Conservation (phyloP, 148 eudicot species). For the Bassia scoparia region DNA sequence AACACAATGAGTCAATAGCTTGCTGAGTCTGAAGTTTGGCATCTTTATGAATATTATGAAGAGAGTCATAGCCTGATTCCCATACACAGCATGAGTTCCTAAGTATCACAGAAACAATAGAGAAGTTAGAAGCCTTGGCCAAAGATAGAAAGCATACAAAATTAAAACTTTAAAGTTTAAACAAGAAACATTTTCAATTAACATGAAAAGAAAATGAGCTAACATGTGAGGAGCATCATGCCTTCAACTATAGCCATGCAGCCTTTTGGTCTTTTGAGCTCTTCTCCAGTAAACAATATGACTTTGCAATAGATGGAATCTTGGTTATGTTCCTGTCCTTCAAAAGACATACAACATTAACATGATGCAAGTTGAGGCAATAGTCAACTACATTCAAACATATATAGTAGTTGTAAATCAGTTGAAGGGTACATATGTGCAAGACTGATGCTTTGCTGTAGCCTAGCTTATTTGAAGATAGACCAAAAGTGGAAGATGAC, state of each 20-base stretch:
- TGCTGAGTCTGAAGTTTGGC: neutral
- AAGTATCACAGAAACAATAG: neutral
- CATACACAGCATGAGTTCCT: neutral
- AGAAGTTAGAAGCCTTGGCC: neutral
- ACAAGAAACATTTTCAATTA: neutral
- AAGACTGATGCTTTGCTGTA: no score
- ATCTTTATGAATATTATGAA: no score
- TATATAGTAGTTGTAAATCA: no score
- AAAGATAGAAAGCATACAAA: neutral
- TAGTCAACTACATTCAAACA: no score
- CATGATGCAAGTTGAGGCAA: no score
- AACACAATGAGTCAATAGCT: neutral
- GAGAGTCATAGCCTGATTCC: neutral
- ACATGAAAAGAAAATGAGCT: neutral
- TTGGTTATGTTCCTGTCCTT: neutral
- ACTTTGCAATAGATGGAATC: neutral
- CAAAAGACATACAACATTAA: no score
- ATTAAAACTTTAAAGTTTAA: no score
- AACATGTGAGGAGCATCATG: neutral
- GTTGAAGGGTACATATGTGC: no score
- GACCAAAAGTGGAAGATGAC: no score
- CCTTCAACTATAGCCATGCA: neutral
- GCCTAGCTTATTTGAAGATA: no score
- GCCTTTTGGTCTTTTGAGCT: neutral
- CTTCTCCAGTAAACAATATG: neutral